Conservation (phyloP, 306 rosid species). For the Oxytropis ochrocephala region DNA sequence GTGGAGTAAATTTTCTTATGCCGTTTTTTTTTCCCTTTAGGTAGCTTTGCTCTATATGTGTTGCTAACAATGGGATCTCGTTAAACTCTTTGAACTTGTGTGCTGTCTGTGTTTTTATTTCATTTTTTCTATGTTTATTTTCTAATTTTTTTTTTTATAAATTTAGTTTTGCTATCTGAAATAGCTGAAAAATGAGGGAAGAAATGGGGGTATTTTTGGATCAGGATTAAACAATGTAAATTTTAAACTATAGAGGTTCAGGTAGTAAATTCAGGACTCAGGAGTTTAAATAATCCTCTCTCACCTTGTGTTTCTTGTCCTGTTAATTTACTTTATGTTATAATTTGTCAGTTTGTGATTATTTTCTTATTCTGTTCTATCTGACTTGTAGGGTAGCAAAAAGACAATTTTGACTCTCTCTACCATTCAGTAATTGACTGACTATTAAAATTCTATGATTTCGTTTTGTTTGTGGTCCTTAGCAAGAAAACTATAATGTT, state of each 20-base stretch:
- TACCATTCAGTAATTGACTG: conserved; percentile 16
- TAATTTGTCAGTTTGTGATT: conserved; percentile 6
- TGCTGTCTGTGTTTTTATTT: conserved; percentile 9
- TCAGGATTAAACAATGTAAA: conserved; percentile 4
- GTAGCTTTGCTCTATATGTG: background rate
- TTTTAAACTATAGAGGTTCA: conserved; percentile 15
- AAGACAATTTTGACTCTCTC: conserved; percentile 40
- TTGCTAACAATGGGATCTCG: conserved; percentile 26
- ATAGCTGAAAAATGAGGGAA: background rate
- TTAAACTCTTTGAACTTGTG: conserved; percentile 2
- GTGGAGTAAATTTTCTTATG: background rate
- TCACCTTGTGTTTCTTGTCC: conserved; percentile 27
- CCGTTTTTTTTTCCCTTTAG: background rate
- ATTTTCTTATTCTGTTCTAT: conserved; percentile 5
- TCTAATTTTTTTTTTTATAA: background rate
- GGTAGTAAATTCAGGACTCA: conserved; percentile 16
- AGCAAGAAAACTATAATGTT: background rate
- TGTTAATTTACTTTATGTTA: conserved; percentile 11
- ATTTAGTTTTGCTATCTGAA: background rate
- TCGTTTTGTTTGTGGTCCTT: conserved; percentile 11
- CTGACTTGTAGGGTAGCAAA: conserved; percentile 19
- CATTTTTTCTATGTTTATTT: background rate
- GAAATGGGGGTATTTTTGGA: background rate
- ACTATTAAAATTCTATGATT: background rate
- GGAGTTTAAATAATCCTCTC: conserved; percentile 8